A percentile compares a stretch with the other conserved stretches of the same genome.
These are phyloP conservation scores for Mychonastes homosphaera DNA, from an alignment of 139 green algal species.

Conservation along the genomic window DNA sequence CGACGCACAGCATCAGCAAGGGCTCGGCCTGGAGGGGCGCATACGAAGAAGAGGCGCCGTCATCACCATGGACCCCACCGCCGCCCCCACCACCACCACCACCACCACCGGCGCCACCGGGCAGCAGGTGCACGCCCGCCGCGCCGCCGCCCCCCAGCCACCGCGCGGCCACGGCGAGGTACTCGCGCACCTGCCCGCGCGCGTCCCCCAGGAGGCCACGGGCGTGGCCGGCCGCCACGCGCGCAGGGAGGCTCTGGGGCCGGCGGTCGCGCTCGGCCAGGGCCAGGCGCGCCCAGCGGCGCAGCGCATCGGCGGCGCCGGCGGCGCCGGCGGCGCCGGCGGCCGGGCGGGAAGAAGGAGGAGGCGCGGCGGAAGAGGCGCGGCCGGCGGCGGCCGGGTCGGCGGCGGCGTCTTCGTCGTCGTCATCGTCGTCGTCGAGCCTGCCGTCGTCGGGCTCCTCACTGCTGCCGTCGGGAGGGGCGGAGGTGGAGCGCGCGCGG, in stretches of 20 bases:
- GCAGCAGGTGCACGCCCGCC: slow-evolving; percentile 13
- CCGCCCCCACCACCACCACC: slow-evolving; percentile 18
- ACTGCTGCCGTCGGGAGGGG: no score
- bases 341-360: not conserved
- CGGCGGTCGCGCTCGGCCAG: slow-evolving; percentile 6
- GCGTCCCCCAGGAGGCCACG: not conserved
- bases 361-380: no score
- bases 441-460: no score
- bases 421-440: no score
- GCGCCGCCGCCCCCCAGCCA: not conserved
- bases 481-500: no score
- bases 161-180: no score
- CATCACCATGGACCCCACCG: slow-evolving; percentile 6
- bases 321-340: not conserved
- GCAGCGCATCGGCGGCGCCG: not conserved
- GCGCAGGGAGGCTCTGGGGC: slow-evolving; percentile 18
- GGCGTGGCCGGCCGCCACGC: slow-evolving; percentile 14
- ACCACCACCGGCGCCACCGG: slow-evolving; percentile 15
- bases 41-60: slow-evolving; percentile 10
- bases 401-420: no score
- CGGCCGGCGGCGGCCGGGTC: no score
- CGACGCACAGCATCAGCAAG: slow-evolving; percentile 55
- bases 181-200: no score
- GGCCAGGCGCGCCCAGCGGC: not conserved
- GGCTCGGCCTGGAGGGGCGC: slow-evolving; percentile 31